Evolutionary conservation across 371 early-diverging fungal species (phyloP).

Genomic region (Batkoa obscura): DNA sequence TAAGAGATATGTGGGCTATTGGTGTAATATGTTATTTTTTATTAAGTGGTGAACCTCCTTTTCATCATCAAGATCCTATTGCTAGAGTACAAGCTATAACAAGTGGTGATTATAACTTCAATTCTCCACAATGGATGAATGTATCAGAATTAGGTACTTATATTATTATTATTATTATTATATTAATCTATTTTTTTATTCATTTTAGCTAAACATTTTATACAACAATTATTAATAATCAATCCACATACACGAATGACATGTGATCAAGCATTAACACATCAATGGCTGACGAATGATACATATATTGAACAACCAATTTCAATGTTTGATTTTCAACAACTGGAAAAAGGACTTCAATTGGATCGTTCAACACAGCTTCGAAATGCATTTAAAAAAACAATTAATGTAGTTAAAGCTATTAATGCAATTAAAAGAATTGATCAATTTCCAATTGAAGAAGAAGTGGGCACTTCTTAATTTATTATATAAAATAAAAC

Average conservation of each 20-base stretch:
- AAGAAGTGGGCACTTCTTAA: background rate
- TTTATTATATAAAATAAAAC: too few species aligned
- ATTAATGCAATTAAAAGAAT: background rate
- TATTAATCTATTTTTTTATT: too few species aligned
- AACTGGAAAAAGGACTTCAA: too few species aligned
- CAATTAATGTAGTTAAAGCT: background rate
- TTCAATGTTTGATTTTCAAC: background rate
- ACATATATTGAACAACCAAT: background rate
- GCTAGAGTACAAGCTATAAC: slow-evolving; percentile 51
- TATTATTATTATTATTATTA: background rate
- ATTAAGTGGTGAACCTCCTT: slow-evolving; percentile 76
- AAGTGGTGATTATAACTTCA: slow-evolving; percentile 51
- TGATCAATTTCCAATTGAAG: slow-evolving; percentile 1
- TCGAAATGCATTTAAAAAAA: background rate
- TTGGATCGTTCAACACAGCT: background rate
- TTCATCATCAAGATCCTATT: slow-evolving; percentile 44
- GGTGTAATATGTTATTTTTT: slow-evolving; percentile 84
- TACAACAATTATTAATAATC: slow-evolving; percentile 46
- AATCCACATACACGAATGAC: slow-evolving; percentile 50
- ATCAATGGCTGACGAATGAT: slow-evolving; percentile 29
- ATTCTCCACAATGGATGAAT: slow-evolving; percentile 54
- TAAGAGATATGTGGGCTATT: slow-evolving; percentile 71
- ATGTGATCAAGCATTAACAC: slow-evolving; percentile 46
- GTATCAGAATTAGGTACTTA: slow-evolving; percentile 10
- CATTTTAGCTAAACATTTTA: slow-evolving; percentile 59